Base-by-base conservation (phyloP, 2,329 filamentous ascomycete species). In the Venturia pyrina region DNA sequence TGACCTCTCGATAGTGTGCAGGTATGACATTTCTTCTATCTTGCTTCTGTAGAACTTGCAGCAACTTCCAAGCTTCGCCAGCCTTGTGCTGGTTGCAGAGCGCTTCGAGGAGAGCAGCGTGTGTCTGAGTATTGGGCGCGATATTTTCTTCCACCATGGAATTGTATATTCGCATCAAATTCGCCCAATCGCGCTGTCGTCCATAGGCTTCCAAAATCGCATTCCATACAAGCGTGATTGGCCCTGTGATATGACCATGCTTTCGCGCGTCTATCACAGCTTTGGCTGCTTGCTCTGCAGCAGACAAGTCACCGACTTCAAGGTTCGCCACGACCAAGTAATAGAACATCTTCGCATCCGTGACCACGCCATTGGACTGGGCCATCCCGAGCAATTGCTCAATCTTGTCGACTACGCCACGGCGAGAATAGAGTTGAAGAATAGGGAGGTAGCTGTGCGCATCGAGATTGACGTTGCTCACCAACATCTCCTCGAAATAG, bases 221-320 rank as follows among this genome's bases (percentile, higher is more conserved):
- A 72, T 97, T 96, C 90, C 90, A 97, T 72, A 91, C 85, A 41
- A 81, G 79, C 1, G 87, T 87, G 28, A 83, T 78, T 1, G 81
- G 78, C 1, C 85, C 81, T 21, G 80, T 73, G 0, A 85, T 73
- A 17, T 79, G 62, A 1, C 77, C 68, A 81, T 79, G 15, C 76
- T 75, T 28, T 1, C 70, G 66, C 37, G 69, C 82, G 62, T 83
- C 73, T 41, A 87, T 85, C 62, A 90, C 78, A 48, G 77, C 77
- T 73, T 87, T 82, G 3, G 88, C 88, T 70, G 85, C 79, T 13
- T 70, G 69, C 65, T 78, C 72, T 6, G 80, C 80, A 56, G 72
- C 71, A 28, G 76, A 71, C 1, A 76, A 46, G 40, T 80, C 75
- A 34, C 73, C 82, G 66, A 86, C 83, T 61, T 76, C 77, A 37